A percentile compares a stretch with the other conserved stretches of the same genome.
These are phyloP conservation scores for Achlya hypogyna DNA, from an alignment of 352 stramenopile species.

Conservation along the genomic window DNA sequence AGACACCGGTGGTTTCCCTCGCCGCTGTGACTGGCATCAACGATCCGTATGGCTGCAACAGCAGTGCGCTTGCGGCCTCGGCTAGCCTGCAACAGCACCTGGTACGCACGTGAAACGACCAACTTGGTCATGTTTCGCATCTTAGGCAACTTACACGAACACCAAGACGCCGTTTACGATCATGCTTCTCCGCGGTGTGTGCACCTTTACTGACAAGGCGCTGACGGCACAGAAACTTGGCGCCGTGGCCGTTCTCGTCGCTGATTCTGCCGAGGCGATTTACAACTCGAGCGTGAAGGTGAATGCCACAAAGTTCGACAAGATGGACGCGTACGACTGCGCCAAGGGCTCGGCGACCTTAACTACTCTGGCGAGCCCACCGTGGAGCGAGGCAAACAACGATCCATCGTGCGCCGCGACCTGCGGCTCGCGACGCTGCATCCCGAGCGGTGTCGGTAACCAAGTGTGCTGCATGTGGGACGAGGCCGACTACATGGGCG, in stretches of 20 bases:
- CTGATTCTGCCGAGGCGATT: conserved; percentile 61
- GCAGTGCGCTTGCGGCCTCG: neutral
- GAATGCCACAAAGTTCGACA: conserved; percentile 27
- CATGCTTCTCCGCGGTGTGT: conserved; percentile 58
- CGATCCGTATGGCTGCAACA: neutral
- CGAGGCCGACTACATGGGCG: conserved; percentile 63
- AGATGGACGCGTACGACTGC: conserved; percentile 38
- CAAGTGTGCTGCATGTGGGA: conserved; percentile 77
- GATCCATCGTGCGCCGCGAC: conserved; percentile 11
- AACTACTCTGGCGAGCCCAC: neutral
- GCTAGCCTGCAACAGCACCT: neutral
- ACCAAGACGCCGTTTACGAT: conserved; percentile 25
- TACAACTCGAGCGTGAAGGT: conserved; percentile 41
- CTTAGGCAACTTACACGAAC: neutral
- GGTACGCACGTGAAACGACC: neutral
- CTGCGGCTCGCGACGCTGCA: conserved; percentile 53
- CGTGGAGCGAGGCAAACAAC: conserved; percentile 9
- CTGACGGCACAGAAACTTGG: conserved; percentile 55
- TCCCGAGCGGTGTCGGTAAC: conserved; percentile 39
- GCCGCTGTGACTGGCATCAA: neutral
- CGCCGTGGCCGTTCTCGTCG: conserved; percentile 57
- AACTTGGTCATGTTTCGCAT: neutral
- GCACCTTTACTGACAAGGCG: conserved; percentile 70
- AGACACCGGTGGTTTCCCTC: neutral
- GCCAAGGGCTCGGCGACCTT: neutral